Base-by-base conservation (phyloP, 495 filamentous ascomycete genomes). In the Friedmanniomyces endolithicus region DNA sequence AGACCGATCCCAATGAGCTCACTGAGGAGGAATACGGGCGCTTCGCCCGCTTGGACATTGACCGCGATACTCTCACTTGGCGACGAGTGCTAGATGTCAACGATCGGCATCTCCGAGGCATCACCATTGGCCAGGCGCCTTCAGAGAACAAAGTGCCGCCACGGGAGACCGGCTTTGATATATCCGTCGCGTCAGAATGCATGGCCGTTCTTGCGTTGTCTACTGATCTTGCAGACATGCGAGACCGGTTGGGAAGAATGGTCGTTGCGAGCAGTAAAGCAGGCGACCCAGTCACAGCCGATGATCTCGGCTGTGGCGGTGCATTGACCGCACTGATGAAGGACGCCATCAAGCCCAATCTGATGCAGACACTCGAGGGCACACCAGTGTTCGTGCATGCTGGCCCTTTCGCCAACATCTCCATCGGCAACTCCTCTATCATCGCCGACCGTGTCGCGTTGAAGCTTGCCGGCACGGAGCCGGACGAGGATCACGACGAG, bases 351-450 rank as follows among this genome's bases (percentile, higher is more conserved):
- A 98, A 98, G 73, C 92, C 92, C 25, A 98, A 96, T 71, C 71
- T 98, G 55, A 97, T 98, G 92, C 92, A 98, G 73, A 95, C 87
- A 43, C 75, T 98, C 57, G 92, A 98, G 66, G 92, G 92, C 29
- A 98, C 92, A 1, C 92, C 92, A 3, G 92, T 97, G 0, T 87
- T 98, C 65, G 92, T 98, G 6, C 92, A 98, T 62, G 92, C 92
- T 12, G 92, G 92, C 4, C 92, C 92, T 0, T 98, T 98, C 64
- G 92, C 92, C 59, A 98, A 98, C 64, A 98, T 98, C 68, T 89
- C 84, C 71, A 97, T 98, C 61, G 92, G 92, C 29, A 88, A 90
- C 63, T 94, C 85, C 71, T 95, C 88, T 0, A 85, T 96, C 37
- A 78, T 98, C 56, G 90, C 92, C 35, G 92, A 98, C 64, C 94